A percentile compares a stretch with the other conserved stretches of the same genome.
Evolutionary conservation across 345 rosid genomes (phyloP).

Genomic region (Lepidium sativum): DNA sequence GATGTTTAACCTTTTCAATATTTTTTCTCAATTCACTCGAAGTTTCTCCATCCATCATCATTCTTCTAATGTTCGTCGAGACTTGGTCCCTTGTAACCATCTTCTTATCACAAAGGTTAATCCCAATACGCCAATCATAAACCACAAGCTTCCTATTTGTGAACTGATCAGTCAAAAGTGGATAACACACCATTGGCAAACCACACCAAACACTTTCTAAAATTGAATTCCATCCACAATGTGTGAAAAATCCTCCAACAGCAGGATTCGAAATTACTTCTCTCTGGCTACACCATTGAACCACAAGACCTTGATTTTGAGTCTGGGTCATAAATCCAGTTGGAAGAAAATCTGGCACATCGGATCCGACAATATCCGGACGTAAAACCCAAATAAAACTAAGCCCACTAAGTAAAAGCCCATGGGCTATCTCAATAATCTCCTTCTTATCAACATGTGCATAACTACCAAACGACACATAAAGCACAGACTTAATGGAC

Average conservation of each 20-base stretch:
- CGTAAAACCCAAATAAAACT: conserved; percentile 52
- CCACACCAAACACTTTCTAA: conserved; percentile 50
- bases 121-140: conserved; percentile 62
- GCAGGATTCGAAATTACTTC: conserved; percentile 39
- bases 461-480: conserved; percentile 52
- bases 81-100: conserved; percentile 29
- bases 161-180: conserved; percentile 60
- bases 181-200: conserved; percentile 52
- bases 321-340: conserved; percentile 30
- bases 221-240: conserved; percentile 71
- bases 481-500: conserved; percentile 36
- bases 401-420: conserved; percentile 37
- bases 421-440: conserved; percentile 40
- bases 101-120: conserved; percentile 36
- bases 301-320: conserved; percentile 35
- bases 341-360: conserved; percentile 38
- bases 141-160: conserved; percentile 58
- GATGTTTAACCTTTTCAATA: conserved; percentile 24
- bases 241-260: conserved; percentile 62
- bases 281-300: conserved; percentile 54
- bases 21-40: conserved; percentile 27
- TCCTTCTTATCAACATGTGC: conserved; percentile 38
- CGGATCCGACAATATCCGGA: conserved; percentile 51
- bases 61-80: conserved; percentile 20
- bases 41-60: conserved; percentile 36